Conservation (phyloP, 179 eudicot species). For the Patellifolia procumbens region DNA sequence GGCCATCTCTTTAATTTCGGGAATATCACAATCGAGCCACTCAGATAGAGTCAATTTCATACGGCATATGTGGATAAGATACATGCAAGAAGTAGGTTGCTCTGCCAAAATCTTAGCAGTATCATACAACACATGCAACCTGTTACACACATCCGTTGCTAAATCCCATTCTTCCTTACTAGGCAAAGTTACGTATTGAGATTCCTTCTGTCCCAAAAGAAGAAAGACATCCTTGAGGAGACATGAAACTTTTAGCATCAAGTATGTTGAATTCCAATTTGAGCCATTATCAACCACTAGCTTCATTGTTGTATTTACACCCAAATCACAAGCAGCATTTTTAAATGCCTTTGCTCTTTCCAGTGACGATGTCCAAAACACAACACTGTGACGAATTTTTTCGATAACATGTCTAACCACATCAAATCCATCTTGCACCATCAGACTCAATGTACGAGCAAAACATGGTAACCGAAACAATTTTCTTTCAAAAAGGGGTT, state of each 20-base stretch:
- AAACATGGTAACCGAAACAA: conserved; percentile 17
- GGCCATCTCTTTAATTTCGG: no score
- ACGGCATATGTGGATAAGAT: background rate
- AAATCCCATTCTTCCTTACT: no score
- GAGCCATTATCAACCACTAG: no score
- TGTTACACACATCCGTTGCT: no score
- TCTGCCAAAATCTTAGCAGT: background rate
- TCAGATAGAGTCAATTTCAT: background rate
- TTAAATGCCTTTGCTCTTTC: conserved; percentile 17
- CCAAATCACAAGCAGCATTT: conserved; percentile 14
- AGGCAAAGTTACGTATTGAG: no score
- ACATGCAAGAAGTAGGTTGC: background rate
- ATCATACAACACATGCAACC: background rate
- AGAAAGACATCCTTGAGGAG: no score
- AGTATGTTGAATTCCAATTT: no score
- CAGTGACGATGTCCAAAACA: conserved; percentile 22
- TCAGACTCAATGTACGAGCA: conserved; percentile 14
- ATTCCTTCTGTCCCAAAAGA: no score
- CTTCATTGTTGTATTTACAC: no score
- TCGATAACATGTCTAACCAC: conserved; percentile 10
- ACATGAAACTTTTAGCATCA: no score
- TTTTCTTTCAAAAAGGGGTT: conserved; percentile 8
- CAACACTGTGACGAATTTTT: conserved; percentile 17
- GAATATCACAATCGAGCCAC: conserved; percentile 14
- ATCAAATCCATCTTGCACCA: no score